Evolutionary conservation across 2,329 filamentous ascomycete species (phyloP).

Genomic region (Conoideocrella luteorostrata): DNA sequence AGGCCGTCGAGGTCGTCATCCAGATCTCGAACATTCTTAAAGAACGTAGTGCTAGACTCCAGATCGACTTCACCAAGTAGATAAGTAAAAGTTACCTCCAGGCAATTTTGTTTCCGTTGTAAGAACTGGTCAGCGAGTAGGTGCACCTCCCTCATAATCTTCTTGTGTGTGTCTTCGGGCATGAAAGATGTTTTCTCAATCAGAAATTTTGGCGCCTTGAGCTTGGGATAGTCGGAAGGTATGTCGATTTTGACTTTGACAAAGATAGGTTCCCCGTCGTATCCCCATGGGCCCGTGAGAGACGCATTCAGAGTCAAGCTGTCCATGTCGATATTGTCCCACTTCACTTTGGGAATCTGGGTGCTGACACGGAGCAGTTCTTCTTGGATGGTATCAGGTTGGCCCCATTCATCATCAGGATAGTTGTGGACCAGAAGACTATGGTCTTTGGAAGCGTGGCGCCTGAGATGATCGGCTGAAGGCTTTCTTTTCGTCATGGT

Average conservation of each 20-base stretch:
- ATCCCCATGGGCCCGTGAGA: constrained; percentile 59
- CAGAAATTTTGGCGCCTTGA: constrained; percentile 50
- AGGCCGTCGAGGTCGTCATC: constrained; percentile 51
- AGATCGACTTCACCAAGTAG: constrained; percentile 57
- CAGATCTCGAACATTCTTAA: constrained; percentile 58
- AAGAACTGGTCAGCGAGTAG: constrained; percentile 51
- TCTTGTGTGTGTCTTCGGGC: constrained; percentile 45
- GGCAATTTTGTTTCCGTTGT: constrained; percentile 52
- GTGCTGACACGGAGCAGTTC: constrained; percentile 57
- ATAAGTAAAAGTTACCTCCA: constrained; percentile 57
- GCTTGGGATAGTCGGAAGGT: constrained; percentile 52
- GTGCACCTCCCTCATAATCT: constrained; percentile 48
- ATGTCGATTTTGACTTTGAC: constrained; percentile 57
- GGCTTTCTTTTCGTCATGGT: constrained; percentile 53
- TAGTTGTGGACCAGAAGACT: constrained; percentile 44
- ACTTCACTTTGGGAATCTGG: constrained; percentile 57
- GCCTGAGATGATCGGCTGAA: constrained; percentile 29
- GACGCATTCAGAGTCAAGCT: constrained; percentile 52
- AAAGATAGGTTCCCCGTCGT: constrained; percentile 49
- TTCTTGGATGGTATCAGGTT: constrained; percentile 57
- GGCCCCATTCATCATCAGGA: constrained; percentile 51
- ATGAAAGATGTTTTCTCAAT: constrained; percentile 59
- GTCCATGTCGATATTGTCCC: constrained; percentile 60
- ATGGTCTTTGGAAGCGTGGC: constrained; percentile 47
- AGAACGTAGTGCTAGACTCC: constrained; percentile 53